Conservation (phyloP, 2,329 filamentous ascomycete species). For the Trichoderma koningii region DNA sequence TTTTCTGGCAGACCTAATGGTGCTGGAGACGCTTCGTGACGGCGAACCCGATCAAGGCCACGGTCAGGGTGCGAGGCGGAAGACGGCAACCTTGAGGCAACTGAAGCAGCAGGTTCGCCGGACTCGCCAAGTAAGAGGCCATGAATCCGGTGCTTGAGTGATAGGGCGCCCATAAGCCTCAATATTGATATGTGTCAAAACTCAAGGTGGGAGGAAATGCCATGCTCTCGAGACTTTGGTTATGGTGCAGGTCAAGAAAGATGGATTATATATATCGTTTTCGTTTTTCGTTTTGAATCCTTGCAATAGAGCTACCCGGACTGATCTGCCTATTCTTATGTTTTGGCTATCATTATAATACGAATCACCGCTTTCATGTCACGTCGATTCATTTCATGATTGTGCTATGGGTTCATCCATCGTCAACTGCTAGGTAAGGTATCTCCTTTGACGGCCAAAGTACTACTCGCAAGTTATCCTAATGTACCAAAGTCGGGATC, state of each 20-base stretch:
- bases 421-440: not conserved
- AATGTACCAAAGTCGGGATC: not conserved
- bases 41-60: slow-evolving; percentile 33
- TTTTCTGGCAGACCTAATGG: slow-evolving; percentile 57
- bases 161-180: not conserved
- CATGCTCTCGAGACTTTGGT: not conserved
- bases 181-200: not conserved
- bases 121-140: slow-evolving; percentile 36
- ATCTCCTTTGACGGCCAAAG: not conserved
- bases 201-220: not conserved
- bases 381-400: not conserved
- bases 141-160: slow-evolving; percentile 6
- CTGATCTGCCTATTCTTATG: not conserved
- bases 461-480: not conserved
- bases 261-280: not conserved
- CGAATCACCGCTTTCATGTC: not conserved
- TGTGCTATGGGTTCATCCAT: not conserved
- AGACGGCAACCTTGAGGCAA: slow-evolving; percentile 40
- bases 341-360: not conserved
- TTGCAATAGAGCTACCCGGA: not conserved
- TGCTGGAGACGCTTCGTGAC: slow-evolving; percentile 50
- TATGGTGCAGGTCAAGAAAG: not conserved
- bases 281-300: not conserved
- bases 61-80: slow-evolving; percentile 35
- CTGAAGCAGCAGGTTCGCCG: slow-evolving; percentile 43